Base-by-base conservation (phyloP, 2,329 filamentous ascomycete species). In the Verticillium tricorpus region DNA sequence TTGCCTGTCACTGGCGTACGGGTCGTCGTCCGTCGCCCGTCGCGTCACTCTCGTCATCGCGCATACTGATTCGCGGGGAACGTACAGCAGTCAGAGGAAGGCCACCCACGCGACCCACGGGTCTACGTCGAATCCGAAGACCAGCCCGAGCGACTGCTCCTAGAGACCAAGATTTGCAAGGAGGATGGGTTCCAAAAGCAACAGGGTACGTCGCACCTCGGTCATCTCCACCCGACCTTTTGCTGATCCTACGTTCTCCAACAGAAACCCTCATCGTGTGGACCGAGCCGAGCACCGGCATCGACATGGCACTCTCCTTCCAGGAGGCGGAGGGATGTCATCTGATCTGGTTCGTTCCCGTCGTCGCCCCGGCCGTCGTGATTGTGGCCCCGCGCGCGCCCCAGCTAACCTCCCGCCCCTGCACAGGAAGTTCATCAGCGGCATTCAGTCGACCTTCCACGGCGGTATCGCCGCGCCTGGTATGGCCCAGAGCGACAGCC, bases 171-270 rank as follows among this genome's bases (percentile, higher is more conserved):
- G 72, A 96, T 99, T 67, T 87, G 88, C 65, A 96, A 93, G 75
- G 93, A 97, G 72, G 94, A 98, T 85, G 91, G 91, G 63, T 98
- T 98, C 73, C 93, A 98, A 78, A 97, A 97, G 78, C 95, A 99
- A 76, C 94, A 98, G 89, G 92, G 92, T 89, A 85, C 70, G 80
- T 73, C 60, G 34, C 59, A 37, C 63, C 34, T 68, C 64, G 73
- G 62, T 56, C 61, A 64, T 67, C 65, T 63, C 65, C 67, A 71
- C 64, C 69, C 67, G 57, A 68, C 69, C 70, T 60, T 73, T 64
- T 19, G n/a, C 45, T 59, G n/a, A 61, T 19, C 54, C 40, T 11
- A 7, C 5, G 14, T 19, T n/a, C 35, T n/a, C 35, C 25, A 60
- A 52, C 76, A 96, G 94, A 98, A 75, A 99, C 95, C 3, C 85